These are phyloP conservation scores for Fragilariopsis cylindrus DNA, from an alignment of 108 stramenopile genomes.

Conservation along the genomic window DNA sequence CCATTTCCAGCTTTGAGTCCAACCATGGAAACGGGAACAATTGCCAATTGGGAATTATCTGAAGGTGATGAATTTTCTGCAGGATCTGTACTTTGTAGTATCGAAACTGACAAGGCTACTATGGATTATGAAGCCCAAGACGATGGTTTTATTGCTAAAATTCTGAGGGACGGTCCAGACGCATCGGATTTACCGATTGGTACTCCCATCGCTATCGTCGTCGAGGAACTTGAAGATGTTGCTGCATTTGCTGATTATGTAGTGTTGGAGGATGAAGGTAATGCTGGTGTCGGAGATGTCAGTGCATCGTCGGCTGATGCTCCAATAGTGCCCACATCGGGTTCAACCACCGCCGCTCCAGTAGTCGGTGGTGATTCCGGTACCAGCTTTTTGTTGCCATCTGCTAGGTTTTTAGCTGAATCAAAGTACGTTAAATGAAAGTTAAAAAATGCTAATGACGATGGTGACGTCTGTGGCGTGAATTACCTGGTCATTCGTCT, in stretches of 20 bases:
- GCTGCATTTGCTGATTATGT: conserved; percentile 91
- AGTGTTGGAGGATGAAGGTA: conserved; percentile 35
- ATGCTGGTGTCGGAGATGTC: conserved; percentile 22
- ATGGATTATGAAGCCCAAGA: conserved; percentile 98
- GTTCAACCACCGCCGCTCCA: conserved; percentile 32
- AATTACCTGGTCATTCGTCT: not conserved
- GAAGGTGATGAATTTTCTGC: conserved; percentile 86
- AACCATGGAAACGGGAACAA: conserved; percentile 93
- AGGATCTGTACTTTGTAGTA: conserved; percentile 91
- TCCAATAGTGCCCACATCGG: conserved; percentile 11
- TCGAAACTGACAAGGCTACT: conserved; percentile 99
- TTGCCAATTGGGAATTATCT: conserved; percentile 81
- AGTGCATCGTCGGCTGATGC: not conserved
- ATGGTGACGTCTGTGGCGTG: no score
- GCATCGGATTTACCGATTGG: conserved; percentile 85
- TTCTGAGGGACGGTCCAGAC: conserved; percentile 76
- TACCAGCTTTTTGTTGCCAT: conserved; percentile 68
- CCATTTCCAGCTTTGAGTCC: conserved; percentile 97
- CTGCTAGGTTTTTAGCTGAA: conserved; percentile 81
- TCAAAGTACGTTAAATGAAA: conserved; percentile 40
- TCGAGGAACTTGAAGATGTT: conserved; percentile 84
- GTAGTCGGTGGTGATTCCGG: conserved; percentile 25
- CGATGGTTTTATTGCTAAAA: conserved; percentile 95
- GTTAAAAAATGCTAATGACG: not conserved
- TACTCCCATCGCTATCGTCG: conserved; percentile 89